Evolutionary conservation across 805 yeast genomes (phyloP).

Genomic region (Yamadazyma ubonensis): DNA sequence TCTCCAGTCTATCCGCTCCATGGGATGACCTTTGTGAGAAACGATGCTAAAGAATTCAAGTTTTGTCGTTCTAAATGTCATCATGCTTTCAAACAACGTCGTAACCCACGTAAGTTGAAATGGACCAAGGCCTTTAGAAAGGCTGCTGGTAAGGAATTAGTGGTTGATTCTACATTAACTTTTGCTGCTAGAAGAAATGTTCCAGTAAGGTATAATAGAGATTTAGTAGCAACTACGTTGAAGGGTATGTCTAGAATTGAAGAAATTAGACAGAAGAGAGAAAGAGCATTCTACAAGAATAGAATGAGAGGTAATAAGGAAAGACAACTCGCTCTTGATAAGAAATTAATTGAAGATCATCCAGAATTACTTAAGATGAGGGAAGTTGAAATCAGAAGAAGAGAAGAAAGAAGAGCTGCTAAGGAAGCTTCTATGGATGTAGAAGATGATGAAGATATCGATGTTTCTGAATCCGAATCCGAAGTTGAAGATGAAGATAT

Average conservation of each 20-base stretch:
- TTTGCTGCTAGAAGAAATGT: constrained; percentile 97
- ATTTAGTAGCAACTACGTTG: constrained; percentile 88
- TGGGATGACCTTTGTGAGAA: constrained; percentile 96
- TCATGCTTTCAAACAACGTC: constrained; percentile 93
- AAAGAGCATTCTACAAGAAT: constrained; percentile 97
- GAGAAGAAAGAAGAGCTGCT: constrained; percentile 67
- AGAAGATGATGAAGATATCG: constrained; percentile 41
- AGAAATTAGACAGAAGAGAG: constrained; percentile 94
- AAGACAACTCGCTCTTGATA: constrained; percentile 78
- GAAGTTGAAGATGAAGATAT: constrained; percentile 39
- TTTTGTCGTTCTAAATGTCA: constrained; percentile 98
- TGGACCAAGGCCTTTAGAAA: constrained; percentile 99
- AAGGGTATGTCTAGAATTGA: constrained; percentile 95
- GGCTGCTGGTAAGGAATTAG: constrained; percentile 98
- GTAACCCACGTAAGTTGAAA: constrained; percentile 95
- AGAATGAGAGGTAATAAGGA: constrained; percentile 98
- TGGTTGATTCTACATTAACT: constrained; percentile 93
- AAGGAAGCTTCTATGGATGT: constrained; percentile 49
- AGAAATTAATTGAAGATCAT: constrained; percentile 81
- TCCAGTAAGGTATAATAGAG: constrained; percentile 97
- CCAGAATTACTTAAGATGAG: constrained; percentile 90
- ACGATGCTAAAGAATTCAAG: constrained; percentile 95
- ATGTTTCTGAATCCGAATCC: constrained; percentile 43
- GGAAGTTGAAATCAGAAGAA: constrained; percentile 84
- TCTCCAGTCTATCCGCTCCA: constrained; percentile 84